Evolutionary conservation across 768 basidiomycete species (phyloP).

Genomic region (Pisolithus tinctorius): DNA sequence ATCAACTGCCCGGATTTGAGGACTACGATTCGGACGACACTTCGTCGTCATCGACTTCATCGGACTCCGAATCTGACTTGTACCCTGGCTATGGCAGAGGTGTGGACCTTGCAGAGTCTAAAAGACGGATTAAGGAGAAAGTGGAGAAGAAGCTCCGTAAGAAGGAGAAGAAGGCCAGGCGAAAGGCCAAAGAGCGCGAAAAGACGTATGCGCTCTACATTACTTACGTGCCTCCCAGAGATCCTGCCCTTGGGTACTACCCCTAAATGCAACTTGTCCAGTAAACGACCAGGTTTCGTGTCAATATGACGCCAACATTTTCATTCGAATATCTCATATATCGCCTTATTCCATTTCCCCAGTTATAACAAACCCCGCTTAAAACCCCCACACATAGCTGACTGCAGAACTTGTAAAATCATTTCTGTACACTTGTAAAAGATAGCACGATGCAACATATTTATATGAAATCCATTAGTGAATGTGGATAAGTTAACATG

Average conservation of each 20-base stretch:
- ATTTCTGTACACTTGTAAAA: constrained; percentile 3
- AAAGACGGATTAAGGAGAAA: constrained; percentile 47
- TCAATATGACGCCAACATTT: background rate
- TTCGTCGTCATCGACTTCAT: constrained; percentile 33
- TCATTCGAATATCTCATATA: background rate
- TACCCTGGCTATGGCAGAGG: constrained; percentile 42
- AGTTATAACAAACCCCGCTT: too few relatives aligned
- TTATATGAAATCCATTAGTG: constrained; percentile 5
- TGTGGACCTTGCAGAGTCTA: constrained; percentile 41
- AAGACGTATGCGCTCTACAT: constrained; percentile 62
- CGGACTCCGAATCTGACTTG: constrained; percentile 37
- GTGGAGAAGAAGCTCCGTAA: constrained; percentile 56
- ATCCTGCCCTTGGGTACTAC: constrained; percentile 24
- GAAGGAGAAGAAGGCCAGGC: constrained; percentile 58
- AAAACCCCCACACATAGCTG: background rate
- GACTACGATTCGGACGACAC: constrained; percentile 34
- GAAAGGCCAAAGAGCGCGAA: constrained; percentile 52
- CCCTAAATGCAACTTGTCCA: constrained; percentile 3
- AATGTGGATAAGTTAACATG: constrained; percentile 25
- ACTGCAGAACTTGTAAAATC: constrained; percentile 11
- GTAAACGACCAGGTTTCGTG: too few relatives aligned
- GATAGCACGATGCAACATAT: constrained; percentile 3
- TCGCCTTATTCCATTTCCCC: background rate
- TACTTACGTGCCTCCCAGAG: constrained; percentile 38
- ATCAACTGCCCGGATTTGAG: constrained; percentile 42